phyloP scores from a whole-genome alignment of 164 flowering plant genomes.

The Dillenia turbinata region DNA sequence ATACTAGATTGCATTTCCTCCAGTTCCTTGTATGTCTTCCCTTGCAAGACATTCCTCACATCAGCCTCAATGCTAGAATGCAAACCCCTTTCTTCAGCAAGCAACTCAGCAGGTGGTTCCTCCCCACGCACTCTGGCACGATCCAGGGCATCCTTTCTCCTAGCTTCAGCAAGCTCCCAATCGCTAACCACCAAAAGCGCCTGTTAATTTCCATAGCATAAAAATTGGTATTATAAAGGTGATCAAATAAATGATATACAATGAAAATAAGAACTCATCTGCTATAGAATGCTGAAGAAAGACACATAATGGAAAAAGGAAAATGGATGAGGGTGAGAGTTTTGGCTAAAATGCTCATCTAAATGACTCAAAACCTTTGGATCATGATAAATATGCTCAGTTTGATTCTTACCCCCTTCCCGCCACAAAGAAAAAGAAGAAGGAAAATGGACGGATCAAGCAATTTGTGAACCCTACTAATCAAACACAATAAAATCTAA shows the following conservation, averaged over 20 bases:
- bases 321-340: not conserved
- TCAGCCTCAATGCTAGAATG: constrained; percentile 89
- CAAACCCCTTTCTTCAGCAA: constrained; percentile 93
- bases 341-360: no score
- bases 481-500: not conserved
- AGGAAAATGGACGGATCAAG: not conserved
- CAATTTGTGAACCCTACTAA: not conserved
- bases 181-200: constrained; percentile 91
- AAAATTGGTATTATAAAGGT: no score
- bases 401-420: no score
- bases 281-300: no score
- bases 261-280: no score
- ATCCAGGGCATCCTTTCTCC: constrained; percentile 83
- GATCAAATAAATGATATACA: no score
- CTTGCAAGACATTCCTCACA: constrained; percentile 64
- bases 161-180: constrained; percentile 94
- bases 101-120: constrained; percentile 87
- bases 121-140: constrained; percentile 98
- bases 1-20: constrained; percentile 59
- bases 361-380: no score
- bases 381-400: no score
- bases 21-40: constrained; percentile 61
- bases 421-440: not conserved
- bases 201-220: constrained; percentile 31
- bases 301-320: not conserved